phyloP scores from a whole-genome alignment of 208 protist genomes.

The Willaertia magna region DNA sequence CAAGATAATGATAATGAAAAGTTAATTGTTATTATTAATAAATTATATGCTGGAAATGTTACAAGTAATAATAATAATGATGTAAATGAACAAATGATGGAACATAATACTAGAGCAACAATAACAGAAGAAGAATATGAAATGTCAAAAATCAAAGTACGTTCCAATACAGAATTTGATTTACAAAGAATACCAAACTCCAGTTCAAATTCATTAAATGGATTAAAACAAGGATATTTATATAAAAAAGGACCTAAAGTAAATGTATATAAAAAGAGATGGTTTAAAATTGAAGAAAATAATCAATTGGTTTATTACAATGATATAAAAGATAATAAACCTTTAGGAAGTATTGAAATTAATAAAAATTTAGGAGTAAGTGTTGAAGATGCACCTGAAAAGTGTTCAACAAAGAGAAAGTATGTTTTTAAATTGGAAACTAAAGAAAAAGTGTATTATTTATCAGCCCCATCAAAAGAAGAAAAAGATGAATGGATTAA shows the following conservation, averaged over 20 bases:
- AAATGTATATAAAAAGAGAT: not conserved
- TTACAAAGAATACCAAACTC: too few species aligned
- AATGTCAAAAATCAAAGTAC: too few species aligned
- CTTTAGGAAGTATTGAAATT: not conserved
- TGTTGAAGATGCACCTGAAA: not conserved
- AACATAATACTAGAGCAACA: too few species aligned
- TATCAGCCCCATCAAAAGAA: not conserved
- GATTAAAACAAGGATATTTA: not conserved
- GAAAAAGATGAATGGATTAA: not conserved
- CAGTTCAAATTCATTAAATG: too few species aligned
- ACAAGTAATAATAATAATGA: too few species aligned
- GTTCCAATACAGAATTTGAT: too few species aligned
- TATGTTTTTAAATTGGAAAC: not conserved
- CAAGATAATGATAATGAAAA: too few species aligned
- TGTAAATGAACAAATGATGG: too few species aligned
- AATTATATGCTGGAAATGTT: too few species aligned
- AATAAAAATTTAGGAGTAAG: not conserved
- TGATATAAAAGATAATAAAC: not conserved
- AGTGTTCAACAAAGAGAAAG: not conserved
- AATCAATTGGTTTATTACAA: not conserved
- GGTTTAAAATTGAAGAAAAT: not conserved
- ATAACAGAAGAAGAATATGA: too few species aligned
- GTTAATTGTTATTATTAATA: too few species aligned
- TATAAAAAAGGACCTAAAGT: not conserved
- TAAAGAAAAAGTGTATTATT: not conserved